Evolutionary conservation across 257 asterid species (phyloP).

Genomic region (Eustoma russellianum): DNA sequence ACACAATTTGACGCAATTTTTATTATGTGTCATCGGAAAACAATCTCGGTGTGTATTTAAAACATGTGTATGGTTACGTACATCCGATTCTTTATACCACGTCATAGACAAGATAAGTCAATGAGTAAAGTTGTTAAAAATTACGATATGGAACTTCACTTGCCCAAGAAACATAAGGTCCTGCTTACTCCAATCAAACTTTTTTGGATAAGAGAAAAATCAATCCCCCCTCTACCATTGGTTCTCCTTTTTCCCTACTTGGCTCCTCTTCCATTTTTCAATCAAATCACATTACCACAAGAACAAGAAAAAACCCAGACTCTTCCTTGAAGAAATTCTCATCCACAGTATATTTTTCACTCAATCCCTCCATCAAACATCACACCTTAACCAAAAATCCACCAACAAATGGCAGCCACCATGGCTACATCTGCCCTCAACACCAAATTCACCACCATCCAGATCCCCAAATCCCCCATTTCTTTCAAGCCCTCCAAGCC

Average conservation of each 20-base stretch:
- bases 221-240: constrained; percentile 36
- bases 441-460: constrained; percentile 33
- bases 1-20: too few relatives aligned
- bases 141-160: constrained; percentile 50
- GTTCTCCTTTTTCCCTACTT: constrained; percentile 17
- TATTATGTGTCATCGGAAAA: too few relatives aligned
- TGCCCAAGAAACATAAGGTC: constrained; percentile 39
- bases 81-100: too few relatives aligned
- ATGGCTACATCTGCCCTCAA: constrained; percentile 67
- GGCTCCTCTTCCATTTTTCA: constrained; percentile 17
- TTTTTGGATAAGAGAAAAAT: constrained; percentile 55
- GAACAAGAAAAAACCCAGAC: neutral
- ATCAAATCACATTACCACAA: constrained; percentile 9
- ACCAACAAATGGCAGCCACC: constrained; percentile 51
- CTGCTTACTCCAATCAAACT: constrained; percentile 31
- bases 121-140: too few relatives aligned
- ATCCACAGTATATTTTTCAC: neutral
- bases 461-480: constrained; percentile 15
- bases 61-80: too few relatives aligned
- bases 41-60: too few relatives aligned
- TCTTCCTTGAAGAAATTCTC: neutral
- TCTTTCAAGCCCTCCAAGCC: constrained; percentile 24
- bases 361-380: constrained; percentile 7
- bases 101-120: too few relatives aligned
- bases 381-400: neutral